Conservation (phyloP, 331 rosid genomes). For the Phaseolus coccineus region DNA sequence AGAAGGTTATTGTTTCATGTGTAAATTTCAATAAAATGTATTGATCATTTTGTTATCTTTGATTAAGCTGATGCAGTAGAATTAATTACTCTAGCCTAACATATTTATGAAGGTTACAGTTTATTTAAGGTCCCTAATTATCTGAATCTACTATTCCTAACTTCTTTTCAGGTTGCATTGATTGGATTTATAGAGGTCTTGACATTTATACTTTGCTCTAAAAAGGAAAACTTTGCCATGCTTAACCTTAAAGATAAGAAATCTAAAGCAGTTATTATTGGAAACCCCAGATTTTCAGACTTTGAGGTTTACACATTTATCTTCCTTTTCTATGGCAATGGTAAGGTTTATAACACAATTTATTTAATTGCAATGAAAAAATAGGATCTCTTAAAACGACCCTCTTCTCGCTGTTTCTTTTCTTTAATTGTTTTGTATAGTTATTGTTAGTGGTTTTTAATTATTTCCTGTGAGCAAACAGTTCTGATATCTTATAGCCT, state of each 20-base stretch:
- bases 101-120: conserved; percentile 22
- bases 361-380: neutral
- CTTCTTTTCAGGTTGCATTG: conserved; percentile 73
- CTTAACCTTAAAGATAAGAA: conserved; percentile 79
- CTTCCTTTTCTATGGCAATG: conserved; percentile 4
- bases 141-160: conserved; percentile 7
- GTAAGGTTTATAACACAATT: conserved; percentile 5
- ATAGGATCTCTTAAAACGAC: neutral
- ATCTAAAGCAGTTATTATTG: conserved; percentile 75
- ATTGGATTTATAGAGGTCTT: conserved; percentile 90
- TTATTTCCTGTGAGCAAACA: neutral
- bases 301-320: conserved; percentile 64
- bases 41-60: neutral
- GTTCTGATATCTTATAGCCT: neutral
- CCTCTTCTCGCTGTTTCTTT: neutral
- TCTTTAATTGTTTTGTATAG: neutral
- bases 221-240: conserved; percentile 78
- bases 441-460: conserved; percentile 4
- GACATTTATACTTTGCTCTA: conserved; percentile 86
- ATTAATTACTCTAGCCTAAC: conserved; percentile 8
- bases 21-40: conserved; percentile 14
- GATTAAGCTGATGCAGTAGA: conserved; percentile 13
- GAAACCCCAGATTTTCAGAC: conserved; percentile 91
- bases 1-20: conserved; percentile 23
- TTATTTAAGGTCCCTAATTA: conserved; percentile 23